Conservation (phyloP, 495 filamentous ascomycete species). For the Talaromyces liani region DNA sequence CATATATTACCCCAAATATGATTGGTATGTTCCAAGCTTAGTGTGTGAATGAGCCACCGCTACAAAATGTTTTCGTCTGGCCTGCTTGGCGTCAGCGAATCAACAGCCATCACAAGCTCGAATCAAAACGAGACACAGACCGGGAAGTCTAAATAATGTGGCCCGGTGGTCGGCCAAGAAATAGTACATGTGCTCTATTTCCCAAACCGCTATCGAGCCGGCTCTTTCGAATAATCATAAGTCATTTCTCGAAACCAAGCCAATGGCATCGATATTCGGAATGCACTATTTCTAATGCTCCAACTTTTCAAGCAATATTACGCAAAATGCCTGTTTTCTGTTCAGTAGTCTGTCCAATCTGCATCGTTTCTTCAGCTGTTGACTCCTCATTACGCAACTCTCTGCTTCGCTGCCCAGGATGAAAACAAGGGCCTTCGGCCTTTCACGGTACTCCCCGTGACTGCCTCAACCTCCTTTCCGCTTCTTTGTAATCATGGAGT, state of each 20-base stretch:
- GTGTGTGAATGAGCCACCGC: not conserved
- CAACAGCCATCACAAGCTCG: not conserved
- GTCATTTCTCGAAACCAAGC: not conserved
- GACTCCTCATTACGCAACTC: not conserved
- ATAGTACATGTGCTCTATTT: not conserved
- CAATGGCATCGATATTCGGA: not conserved
- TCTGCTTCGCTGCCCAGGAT: not conserved
- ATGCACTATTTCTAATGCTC: not conserved
- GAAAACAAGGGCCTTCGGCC: not conserved
- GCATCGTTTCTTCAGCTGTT: not conserved
- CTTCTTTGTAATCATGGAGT: not conserved
- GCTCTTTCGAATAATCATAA: not conserved
- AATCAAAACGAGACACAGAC: not conserved
- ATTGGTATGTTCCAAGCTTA: not conserved
- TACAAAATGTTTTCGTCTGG: not conserved
- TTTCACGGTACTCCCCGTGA: not conserved
- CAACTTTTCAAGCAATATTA: not conserved
- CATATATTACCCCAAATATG: not conserved
- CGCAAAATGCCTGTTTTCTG: not conserved
- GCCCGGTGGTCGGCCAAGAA: not conserved
- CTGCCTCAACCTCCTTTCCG: not conserved
- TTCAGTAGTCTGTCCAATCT: not conserved
- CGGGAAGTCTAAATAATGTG: not conserved
- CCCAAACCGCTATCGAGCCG: not conserved
- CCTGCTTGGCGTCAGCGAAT: not conserved